Evolutionary conservation across 2,329 filamentous ascomycete genomes (phyloP).

Genomic region (Cercospora sesami): DNA sequence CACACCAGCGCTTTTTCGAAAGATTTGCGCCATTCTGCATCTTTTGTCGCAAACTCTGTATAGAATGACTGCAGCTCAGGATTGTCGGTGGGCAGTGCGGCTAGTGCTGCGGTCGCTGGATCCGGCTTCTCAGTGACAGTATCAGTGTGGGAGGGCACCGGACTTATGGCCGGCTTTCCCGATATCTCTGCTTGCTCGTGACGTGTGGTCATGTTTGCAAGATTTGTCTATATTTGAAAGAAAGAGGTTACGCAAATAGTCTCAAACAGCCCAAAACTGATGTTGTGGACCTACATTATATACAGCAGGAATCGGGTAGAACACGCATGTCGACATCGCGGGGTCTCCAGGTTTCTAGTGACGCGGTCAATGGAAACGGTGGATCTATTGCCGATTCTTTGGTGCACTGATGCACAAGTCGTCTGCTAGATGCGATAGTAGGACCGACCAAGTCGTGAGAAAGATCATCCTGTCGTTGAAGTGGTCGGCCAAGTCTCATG

Average conservation of each 20-base stretch:
- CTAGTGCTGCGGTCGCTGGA: background rate
- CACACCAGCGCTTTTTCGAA: conserved; percentile 60
- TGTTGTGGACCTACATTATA: background rate
- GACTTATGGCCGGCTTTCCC: conserved; percentile 1
- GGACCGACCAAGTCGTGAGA: background rate
- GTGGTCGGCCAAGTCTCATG: conserved; percentile 2
- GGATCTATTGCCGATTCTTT: background rate
- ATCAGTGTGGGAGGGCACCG: background rate
- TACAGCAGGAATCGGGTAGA: background rate
- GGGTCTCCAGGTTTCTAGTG: background rate
- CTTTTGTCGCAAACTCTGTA: conserved; percentile 6
- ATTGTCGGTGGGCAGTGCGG: background rate
- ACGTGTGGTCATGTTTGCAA: background rate
- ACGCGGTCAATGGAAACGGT: background rate
- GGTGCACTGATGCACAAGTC: background rate
- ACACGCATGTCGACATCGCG: background rate
- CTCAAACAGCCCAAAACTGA: background rate
- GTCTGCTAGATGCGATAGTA: background rate
- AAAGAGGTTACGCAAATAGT: background rate
- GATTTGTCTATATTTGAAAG: background rate
- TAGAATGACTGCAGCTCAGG: conserved; percentile 2
- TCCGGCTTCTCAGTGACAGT: background rate
- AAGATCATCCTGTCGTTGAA: background rate
- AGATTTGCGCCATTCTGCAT: conserved; percentile 2
- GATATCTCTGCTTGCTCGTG: background rate